Base-by-base conservation (phyloP, 2,329 filamentous ascomycete species). In the Scedosporium minutisporum region DNA sequence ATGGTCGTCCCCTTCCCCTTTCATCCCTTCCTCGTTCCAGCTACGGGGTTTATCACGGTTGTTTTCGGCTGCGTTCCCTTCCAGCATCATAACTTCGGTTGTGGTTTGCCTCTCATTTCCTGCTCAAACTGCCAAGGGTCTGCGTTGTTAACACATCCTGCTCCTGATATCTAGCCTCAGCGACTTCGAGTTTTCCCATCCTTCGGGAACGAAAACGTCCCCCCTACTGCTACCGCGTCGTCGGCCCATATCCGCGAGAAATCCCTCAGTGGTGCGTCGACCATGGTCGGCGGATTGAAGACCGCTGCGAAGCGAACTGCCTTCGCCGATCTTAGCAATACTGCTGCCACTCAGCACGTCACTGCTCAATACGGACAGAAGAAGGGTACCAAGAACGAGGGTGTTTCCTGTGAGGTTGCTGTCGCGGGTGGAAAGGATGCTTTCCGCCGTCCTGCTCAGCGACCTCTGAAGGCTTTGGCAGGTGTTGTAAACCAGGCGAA, bases 261-360 rank as follows among this genome's bases (percentile, higher is more conserved):
- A 62, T 58, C 62, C 41, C 42, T 61, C 53, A 63, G 61, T 46
- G 67, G 51, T 25, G 51, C 67, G 57, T 79, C 79, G 67, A 70
- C 83, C 64, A 72, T 81, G 65, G 77, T 81, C 65, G 80, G 78
- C 59, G 80, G 78, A 46, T 75, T 87, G 66, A 90, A 87, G 74
- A 81, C 81, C 62, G 80, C 84, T 63, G 80, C 87, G 62, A 95
- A 93, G 78, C 87, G 92, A 67, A 86, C 87, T 65, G 90, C 86
- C 12, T 92, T 96, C 74, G 89, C 85, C 59, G 92, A 96, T 72
- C 83, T 95, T 65, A 95, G 89, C 79, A 93, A 93, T 70, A 86
- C 82, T 57, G 71, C 79, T 48, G 76, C 77, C 65, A 71, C 73
- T 57, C 38, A 67, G 63, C 61, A 64, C 55, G 33, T 64, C 66